phyloP scores from a whole-genome alignment of 208 protist genomes.

The Wallacemonas sp. region DNA sequence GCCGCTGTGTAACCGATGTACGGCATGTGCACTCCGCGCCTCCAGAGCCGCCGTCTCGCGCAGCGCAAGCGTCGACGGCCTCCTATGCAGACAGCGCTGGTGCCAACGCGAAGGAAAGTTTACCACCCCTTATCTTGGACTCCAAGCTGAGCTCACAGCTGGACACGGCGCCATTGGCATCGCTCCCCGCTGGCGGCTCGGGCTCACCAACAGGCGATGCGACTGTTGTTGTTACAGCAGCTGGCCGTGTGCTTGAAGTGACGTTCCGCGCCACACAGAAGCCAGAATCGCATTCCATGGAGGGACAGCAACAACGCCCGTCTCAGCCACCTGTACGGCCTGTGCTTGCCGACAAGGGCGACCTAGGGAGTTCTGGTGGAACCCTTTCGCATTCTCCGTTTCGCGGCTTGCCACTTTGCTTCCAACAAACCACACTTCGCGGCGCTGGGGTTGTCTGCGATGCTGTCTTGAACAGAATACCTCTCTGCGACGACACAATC shows the following conservation, averaged over 20 bases:
- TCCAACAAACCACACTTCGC: background rate
- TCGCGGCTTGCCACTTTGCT: background rate
- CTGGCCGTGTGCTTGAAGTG: background rate
- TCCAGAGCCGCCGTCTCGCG: slow-evolving; percentile 6
- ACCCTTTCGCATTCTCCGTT: background rate
- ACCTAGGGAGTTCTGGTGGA: background rate
- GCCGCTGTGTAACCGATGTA: background rate
- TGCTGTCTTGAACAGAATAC: background rate
- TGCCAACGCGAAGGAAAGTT: background rate
- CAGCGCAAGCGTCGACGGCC: background rate
- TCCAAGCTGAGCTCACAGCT: background rate
- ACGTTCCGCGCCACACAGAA: background rate
- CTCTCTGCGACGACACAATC: background rate
- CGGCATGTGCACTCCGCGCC: background rate
- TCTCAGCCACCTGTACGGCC: slow-evolving; percentile 1
- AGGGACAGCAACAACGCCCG: no score
- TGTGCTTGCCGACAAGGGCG: no score
- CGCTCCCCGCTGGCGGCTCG: background rate
- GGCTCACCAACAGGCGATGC: background rate
- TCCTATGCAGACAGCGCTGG: background rate
- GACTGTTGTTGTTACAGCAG: background rate
- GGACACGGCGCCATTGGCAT: slow-evolving; percentile 1
- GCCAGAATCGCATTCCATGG: background rate
- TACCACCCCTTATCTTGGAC: background rate
- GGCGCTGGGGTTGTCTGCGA: slow-evolving; percentile 1